Base-by-base conservation (phyloP, 148 eudicot genomes). In the Heliosperma pusillum region DNA sequence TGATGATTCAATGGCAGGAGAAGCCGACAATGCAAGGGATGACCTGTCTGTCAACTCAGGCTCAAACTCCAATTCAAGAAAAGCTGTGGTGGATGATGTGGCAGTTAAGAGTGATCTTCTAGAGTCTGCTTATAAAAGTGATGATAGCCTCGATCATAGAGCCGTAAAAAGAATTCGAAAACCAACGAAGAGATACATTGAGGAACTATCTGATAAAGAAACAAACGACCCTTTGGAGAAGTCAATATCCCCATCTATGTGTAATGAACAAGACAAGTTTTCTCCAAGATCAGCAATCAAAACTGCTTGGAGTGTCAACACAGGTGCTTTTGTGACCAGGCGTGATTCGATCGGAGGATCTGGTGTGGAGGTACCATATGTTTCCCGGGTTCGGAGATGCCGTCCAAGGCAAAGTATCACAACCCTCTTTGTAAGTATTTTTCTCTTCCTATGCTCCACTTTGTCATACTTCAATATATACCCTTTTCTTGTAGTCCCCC, bases 121-220 rank as follows among this genome's bases (percentile, higher is more conserved):
- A 8, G 87, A 84, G 57, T 36, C 77, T 82, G 83, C 78, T 71
- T 68, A 55, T 76, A 81, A 21, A 76, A 80, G 73, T 82, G 87
- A 89, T 76, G 89, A 87, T 82, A 42, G 55, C 58, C 62, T 36
- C 24, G 93, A 85, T 62, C 77, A 80, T 76, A 85, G 83, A 80
- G 87, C 82, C 40, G 86, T 82, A 71, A 96, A 96, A 89, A 87
- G 99, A 86, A 87, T 82, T 70, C 82, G 99, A 77, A 96, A 92
- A 75, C 99, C 99, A 30, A 96, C 99, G 63, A 96, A 70, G 76
- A 84, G 99, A 67, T 96, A 92, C 55, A 92, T 96, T 81, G 97
- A 96, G 80, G 97, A 95, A 82, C 83, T 81, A 71, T 92, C 97
- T 27, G 97, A 92, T 79, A 81, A 73, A 74, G 97, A 87, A 82